phyloP scores from a whole-genome alignment of 2,329 filamentous ascomycete species.

The Neofusicoccum cordaticola region DNA sequence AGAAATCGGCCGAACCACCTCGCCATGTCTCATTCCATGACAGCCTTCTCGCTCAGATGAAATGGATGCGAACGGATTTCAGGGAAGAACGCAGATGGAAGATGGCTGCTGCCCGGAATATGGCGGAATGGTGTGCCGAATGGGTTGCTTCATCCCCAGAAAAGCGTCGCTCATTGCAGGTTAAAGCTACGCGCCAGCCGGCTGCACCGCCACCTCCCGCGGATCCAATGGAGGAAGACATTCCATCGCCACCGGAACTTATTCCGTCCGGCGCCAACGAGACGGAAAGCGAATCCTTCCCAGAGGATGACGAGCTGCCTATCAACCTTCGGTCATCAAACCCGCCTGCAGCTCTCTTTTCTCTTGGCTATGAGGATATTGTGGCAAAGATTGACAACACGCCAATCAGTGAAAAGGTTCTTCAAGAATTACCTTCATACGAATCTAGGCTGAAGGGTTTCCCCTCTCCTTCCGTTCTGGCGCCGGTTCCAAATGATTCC shows the following conservation, averaged over 20 bases:
- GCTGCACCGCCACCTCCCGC: slow-evolving; percentile 19
- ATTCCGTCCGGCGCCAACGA: slow-evolving; percentile 36
- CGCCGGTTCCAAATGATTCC: slow-evolving; percentile 36
- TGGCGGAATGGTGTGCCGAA: slow-evolving; percentile 80
- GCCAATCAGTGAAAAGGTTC: slow-evolving; percentile 69
- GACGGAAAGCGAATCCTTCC: slow-evolving; percentile 38
- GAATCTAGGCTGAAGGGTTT: slow-evolving; percentile 34
- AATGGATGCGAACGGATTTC: slow-evolving; percentile 98
- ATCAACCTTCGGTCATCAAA: slow-evolving; percentile 42
- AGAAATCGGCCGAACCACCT: slow-evolving; percentile 76
- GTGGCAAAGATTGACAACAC: slow-evolving; percentile 75
- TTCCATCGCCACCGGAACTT: slow-evolving; percentile 37
- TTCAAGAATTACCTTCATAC: slow-evolving; percentile 80
- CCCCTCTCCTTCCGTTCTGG: slow-evolving; percentile 43
- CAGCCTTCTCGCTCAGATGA: slow-evolving; percentile 83
- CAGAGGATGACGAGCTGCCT: slow-evolving; percentile 39
- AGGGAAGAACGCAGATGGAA: slow-evolving; percentile 95
- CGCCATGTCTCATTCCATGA: slow-evolving; percentile 80
- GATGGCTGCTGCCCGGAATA: slow-evolving; percentile 70
- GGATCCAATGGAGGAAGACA: slow-evolving; percentile 37
- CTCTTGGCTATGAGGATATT: slow-evolving; percentile 76
- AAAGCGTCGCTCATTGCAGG: slow-evolving; percentile 65
- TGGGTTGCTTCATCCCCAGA: slow-evolving; percentile 68
- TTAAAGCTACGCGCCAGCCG: slow-evolving; percentile 49
- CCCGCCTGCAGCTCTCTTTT: slow-evolving; percentile 76